Percentiles rank a stretch among this genome's conserved stretches.
Conservation (phyloP, 345 rosid species). For the Corchorus olitorius region DNA sequence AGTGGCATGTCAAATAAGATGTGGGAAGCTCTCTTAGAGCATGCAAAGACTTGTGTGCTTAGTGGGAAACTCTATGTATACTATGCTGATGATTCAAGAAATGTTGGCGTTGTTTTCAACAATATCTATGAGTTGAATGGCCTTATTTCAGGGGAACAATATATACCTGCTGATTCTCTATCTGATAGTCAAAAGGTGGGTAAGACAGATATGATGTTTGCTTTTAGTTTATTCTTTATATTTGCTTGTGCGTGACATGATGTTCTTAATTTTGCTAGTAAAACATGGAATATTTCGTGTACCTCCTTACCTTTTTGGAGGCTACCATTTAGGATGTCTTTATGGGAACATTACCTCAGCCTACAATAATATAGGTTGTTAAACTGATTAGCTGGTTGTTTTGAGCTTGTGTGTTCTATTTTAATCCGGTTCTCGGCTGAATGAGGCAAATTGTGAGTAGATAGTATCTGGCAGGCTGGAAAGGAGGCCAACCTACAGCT, state of each 20-base stretch:
- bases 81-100: constrained; percentile 81
- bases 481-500: neutral
- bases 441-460: neutral
- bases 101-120: constrained; percentile 81
- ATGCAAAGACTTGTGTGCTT: constrained; percentile 93
- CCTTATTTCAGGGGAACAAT: constrained; percentile 85
- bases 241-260: too few relatives aligned
- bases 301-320: neutral
- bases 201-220: neutral
- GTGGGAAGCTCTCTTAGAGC: constrained; percentile 98
- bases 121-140: constrained; percentile 84
- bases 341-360: neutral
- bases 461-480: neutral
- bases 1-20: constrained; percentile 99
- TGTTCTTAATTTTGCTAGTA: neutral
- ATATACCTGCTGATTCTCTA: constrained; percentile 75
- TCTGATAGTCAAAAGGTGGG: constrained; percentile 89
- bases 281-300: neutral
- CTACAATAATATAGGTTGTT: neutral
- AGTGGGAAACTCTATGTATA: constrained; percentile 81
- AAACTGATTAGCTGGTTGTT: too few relatives aligned
- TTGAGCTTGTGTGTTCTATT: neutral
- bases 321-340: neutral
- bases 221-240: too few relatives aligned
- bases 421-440: neutral